Evolutionary conservation across 805 yeast genomes (phyloP).

Genomic region (Teunomyces tritomae): DNA sequence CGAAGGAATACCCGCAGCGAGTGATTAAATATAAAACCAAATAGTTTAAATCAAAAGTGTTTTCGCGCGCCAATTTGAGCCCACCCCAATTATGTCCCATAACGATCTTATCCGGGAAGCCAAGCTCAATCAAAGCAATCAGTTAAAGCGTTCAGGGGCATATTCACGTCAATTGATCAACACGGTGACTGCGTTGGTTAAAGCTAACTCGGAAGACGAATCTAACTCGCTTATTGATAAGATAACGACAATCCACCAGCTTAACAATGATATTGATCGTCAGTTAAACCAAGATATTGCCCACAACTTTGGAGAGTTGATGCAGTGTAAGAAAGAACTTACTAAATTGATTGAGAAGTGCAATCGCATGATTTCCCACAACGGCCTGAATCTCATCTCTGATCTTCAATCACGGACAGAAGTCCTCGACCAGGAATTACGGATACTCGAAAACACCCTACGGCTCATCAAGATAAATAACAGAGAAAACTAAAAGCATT

Average conservation of each 20-base stretch:
- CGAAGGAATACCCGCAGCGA: too few species aligned
- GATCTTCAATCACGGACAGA: slow-evolving; percentile 49
- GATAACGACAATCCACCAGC: slow-evolving; percentile 39
- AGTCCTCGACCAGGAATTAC: slow-evolving; percentile 62
- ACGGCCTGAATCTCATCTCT: slow-evolving; percentile 6
- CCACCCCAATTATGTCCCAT: slow-evolving; percentile 17
- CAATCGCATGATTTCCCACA: neutral
- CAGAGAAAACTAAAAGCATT: neutral
- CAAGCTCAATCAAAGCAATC: slow-evolving; percentile 30
- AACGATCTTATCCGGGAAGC: slow-evolving; percentile 29
- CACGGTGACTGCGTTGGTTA: slow-evolving; percentile 21
- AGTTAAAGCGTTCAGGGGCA: slow-evolving; percentile 24
- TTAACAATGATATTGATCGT: slow-evolving; percentile 35
- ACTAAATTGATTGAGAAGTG: slow-evolving; percentile 9
- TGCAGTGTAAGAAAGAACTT: slow-evolving; percentile 11
- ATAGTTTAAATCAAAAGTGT: too few species aligned
- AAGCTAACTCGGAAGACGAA: slow-evolving; percentile 27
- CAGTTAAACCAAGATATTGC: slow-evolving; percentile 37
- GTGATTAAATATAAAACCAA: too few species aligned
- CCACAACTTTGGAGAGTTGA: slow-evolving; percentile 13
- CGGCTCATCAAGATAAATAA: slow-evolving; percentile 13
- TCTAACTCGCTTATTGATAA: slow-evolving; percentile 17
- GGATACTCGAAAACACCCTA: slow-evolving; percentile 64
- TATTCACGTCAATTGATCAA: slow-evolving; percentile 25
- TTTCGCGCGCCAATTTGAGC: neutral